Evolutionary conservation across 768 basidiomycete genomes (phyloP).

Genomic region (Lyophyllum atratum): DNA sequence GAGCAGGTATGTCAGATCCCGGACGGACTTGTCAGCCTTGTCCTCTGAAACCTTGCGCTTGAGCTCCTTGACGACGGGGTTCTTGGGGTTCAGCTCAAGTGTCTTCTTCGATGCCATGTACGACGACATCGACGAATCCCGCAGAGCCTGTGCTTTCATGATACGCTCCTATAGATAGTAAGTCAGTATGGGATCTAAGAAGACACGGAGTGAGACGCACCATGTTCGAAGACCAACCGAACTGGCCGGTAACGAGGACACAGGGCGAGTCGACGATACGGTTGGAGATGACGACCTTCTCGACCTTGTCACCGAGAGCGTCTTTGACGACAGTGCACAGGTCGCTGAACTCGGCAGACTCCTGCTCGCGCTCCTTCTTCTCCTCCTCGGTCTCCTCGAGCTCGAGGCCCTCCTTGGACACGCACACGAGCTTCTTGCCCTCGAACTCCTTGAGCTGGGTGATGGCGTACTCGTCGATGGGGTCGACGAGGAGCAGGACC

Average conservation of each 20-base stretch:
- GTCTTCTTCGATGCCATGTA: conserved; percentile 99
- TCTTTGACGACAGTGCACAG: conserved; percentile 97
- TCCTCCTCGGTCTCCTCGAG: conserved; percentile 99
- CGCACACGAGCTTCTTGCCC: conserved; percentile 94
- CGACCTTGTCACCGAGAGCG: conserved; percentile 97
- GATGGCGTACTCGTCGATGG: conserved; percentile 98
- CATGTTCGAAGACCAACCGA: conserved; percentile 99
- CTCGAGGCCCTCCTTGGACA: conserved; percentile 99
- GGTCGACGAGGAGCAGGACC: conserved; percentile 95
- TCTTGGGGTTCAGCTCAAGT: conserved; percentile 89
- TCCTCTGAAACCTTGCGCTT: conserved; percentile 95
- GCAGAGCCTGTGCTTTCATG: conserved; percentile 98
- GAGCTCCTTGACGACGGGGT: conserved; percentile 95
- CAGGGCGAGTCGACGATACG: conserved; percentile 96
- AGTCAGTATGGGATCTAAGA: background rate
- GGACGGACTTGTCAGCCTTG: conserved; percentile 98
- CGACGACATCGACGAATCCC: conserved; percentile 96
- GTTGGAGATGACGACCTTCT: conserved; percentile 98
- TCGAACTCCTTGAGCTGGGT: conserved; percentile 99
- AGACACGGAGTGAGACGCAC: conserved; percentile 39
- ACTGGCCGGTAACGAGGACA: conserved; percentile 97
- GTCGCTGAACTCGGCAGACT: conserved; percentile 79
- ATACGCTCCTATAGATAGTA: conserved; percentile 71
- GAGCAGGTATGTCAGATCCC: conserved; percentile 92
- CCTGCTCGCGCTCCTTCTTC: conserved; percentile 88